A percentile compares a stretch with the other conserved stretches of the same genome.
phyloP scores from a whole-genome alignment of 805 yeast species.

The Lachancea meyersii region DNA sequence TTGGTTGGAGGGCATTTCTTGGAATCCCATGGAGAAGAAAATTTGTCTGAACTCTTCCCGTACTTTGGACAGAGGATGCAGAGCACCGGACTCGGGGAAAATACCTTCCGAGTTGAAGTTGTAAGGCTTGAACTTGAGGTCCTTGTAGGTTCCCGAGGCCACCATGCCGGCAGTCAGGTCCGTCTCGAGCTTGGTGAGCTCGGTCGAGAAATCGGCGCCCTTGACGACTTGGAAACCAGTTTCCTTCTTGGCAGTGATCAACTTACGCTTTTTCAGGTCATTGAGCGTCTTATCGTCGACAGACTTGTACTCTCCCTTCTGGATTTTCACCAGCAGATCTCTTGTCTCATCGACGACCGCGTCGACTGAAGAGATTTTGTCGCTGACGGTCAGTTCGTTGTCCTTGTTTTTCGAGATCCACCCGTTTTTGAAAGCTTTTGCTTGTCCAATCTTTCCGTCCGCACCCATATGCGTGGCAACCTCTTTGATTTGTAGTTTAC shows the following conservation, averaged over 20 bases:
- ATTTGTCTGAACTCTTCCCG: conserved; percentile 97
- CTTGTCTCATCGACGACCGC: conserved; percentile 57
- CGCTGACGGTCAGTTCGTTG: conserved; percentile 52
- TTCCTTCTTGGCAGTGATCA: conserved; percentile 61
- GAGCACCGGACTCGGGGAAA: conserved; percentile 79
- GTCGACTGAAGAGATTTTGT: conserved; percentile 40
- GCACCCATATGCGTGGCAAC: conserved; percentile 67
- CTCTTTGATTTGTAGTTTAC: conserved; percentile 74
- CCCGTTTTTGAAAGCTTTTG: conserved; percentile 93
- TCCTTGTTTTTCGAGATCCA: conserved; percentile 92
- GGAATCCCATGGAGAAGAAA: conserved; percentile 95
- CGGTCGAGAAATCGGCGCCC: conserved; percentile 78
- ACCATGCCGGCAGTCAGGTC: conserved; percentile 95
- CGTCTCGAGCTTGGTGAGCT: conserved; percentile 77
- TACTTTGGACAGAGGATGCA: conserved; percentile 94
- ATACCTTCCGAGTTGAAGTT: conserved; percentile 95
- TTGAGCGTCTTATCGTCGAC: conserved; percentile 57
- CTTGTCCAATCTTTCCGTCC: conserved; percentile 89
- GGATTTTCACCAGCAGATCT: conserved; percentile 51
- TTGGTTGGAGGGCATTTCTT: conserved; percentile 98
- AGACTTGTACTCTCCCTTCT: conserved; percentile 14
- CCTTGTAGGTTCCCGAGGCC: conserved; percentile 72
- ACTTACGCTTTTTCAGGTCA: conserved; percentile 93
- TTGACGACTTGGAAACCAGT: conserved; percentile 71
- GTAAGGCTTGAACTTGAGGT: conserved; percentile 83